Conservation (phyloP, 1,139 yeast species). For the Pneumocystis sp. region DNA sequence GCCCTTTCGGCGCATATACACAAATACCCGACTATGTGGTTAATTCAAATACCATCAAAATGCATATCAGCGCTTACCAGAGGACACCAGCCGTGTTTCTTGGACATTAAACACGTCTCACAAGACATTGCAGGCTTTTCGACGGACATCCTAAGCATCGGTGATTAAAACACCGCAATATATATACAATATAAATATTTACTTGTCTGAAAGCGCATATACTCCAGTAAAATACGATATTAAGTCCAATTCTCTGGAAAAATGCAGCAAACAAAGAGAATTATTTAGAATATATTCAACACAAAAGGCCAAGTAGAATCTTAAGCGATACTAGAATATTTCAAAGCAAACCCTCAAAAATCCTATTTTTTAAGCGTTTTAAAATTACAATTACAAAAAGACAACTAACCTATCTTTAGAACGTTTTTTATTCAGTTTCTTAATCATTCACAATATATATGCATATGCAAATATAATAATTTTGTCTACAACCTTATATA, state of each 20-base stretch:
- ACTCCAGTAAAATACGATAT: too few species aligned
- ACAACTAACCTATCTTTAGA: background rate
- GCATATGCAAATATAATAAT: too few species aligned
- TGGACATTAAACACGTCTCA: background rate
- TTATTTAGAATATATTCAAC: too few species aligned
- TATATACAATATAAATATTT: too few species aligned
- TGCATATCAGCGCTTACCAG: background rate
- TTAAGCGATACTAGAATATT: too few species aligned
- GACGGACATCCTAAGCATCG: background rate
- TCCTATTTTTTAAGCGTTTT: background rate
- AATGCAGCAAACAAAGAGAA: too few species aligned
- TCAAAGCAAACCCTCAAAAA: too few species aligned
- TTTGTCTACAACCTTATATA: background rate
- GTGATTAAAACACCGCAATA: background rate
- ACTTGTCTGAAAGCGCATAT: too few species aligned
- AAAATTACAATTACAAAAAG: too few species aligned
- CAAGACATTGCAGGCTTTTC: background rate
- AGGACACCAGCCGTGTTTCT: background rate
- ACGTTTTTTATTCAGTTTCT: background rate
- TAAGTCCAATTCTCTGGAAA: too few species aligned
- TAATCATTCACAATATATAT: background rate
- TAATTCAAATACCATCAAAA: background rate
- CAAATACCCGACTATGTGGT: background rate
- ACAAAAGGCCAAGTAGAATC: too few species aligned
- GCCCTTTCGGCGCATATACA: background rate